Conservation (phyloP, 192 early-diverging fungal species). For the Podila epigama region DNA sequence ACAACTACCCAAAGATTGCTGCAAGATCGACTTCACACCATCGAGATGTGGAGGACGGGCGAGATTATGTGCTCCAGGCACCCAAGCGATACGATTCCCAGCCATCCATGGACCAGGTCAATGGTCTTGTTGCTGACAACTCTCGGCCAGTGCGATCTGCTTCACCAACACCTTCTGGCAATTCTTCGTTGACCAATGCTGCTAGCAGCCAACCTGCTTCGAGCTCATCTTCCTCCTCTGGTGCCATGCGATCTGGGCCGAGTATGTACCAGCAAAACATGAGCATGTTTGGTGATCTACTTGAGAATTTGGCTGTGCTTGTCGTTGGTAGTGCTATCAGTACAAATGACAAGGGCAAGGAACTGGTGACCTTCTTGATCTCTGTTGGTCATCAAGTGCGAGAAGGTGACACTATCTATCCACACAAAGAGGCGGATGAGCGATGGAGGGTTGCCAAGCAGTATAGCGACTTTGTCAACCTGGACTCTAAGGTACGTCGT, state of each 20-base stretch:
- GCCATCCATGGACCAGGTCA: background rate
- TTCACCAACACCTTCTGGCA: slow-evolving; percentile 41
- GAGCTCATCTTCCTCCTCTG: too few species aligned
- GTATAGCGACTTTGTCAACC: slow-evolving; percentile 83
- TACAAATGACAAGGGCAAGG: slow-evolving; percentile 80
- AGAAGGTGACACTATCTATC: slow-evolving; percentile 20
- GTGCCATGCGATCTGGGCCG: slow-evolving; percentile 16
- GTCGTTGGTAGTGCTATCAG: slow-evolving; percentile 66
- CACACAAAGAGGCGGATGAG: slow-evolving; percentile 59
- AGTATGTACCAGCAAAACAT: slow-evolving; percentile 29
- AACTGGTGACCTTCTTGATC: slow-evolving; percentile 70
- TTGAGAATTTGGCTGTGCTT: slow-evolving; percentile 49
- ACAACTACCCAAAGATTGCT: slow-evolving; percentile 34
- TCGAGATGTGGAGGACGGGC: slow-evolving; percentile 24
- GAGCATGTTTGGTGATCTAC: slow-evolving; percentile 40
- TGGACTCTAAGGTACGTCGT: slow-evolving; percentile 77
- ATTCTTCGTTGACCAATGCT: slow-evolving; percentile 32
- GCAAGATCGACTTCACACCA: slow-evolving; percentile 31
- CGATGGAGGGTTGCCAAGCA: slow-evolving; percentile 90
- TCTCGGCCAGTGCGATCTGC: slow-evolving; percentile 7
- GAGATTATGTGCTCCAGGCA: slow-evolving; percentile 1
- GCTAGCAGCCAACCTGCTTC: slow-evolving; percentile 2
- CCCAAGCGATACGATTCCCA: slow-evolving; percentile 37
- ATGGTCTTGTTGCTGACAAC: background rate
- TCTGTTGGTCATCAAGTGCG: slow-evolving; percentile 54